A percentile compares a stretch with the other conserved stretches of the same genome.
Conservation (phyloP, 2,329 filamentous ascomycete genomes). For the Mollisia scopiformis region DNA sequence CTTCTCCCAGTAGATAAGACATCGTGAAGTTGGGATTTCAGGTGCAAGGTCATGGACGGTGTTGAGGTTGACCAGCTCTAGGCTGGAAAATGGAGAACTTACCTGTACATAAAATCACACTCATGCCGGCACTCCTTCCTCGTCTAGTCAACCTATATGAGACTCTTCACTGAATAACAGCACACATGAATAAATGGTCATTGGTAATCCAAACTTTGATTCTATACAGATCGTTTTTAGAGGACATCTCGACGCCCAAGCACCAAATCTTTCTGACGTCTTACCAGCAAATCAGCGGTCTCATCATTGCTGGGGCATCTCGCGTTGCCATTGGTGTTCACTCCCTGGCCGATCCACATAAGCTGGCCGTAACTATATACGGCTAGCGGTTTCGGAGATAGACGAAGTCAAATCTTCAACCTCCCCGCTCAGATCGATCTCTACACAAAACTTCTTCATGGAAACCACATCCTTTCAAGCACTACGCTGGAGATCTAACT, state of each 20-base stretch:
- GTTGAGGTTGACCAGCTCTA: neutral
- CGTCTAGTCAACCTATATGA: neutral
- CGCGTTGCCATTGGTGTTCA: neutral
- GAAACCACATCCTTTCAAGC: too few species aligned
- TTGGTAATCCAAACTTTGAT: neutral
- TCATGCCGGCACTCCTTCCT: slow-evolving; percentile 20
- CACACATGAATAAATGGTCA: neutral
- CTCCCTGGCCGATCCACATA: neutral
- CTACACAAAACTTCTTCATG: too few species aligned
- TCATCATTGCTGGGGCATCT: neutral
- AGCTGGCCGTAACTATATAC: neutral
- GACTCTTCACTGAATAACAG: neutral
- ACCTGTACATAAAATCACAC: slow-evolving; percentile 33
- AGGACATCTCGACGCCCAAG: neutral
- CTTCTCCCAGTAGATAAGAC: slow-evolving; percentile 26
- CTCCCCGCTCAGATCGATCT: too few species aligned
- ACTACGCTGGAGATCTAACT: too few species aligned
- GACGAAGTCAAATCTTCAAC: neutral
- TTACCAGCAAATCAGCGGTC: neutral
- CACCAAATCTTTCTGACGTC: neutral
- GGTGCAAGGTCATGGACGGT: neutral
- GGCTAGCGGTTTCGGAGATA: neutral
- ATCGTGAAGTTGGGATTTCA: slow-evolving; percentile 5
- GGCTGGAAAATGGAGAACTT: slow-evolving; percentile 8
- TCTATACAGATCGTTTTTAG: neutral